Percentiles rank a stretch among this genome's conserved stretches.
phyloP scores from a whole-genome alignment of 257 asterid genomes.

The Primulina huaijiensis region DNA sequence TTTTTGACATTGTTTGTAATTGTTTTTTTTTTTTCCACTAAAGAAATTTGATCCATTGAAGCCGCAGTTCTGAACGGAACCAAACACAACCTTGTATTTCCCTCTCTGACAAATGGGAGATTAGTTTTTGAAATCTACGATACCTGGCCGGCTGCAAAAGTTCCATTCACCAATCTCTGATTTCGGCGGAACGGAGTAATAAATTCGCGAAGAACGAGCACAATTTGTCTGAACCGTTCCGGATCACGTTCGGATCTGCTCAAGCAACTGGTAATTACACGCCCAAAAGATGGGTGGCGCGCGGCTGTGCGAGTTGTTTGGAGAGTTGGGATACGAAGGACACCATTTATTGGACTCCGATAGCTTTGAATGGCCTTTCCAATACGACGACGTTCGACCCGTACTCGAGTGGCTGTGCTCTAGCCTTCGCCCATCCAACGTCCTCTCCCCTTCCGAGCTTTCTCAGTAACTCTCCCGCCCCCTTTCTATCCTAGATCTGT shows the following conservation, averaged over 20 bases:
- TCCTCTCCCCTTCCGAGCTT: slow-evolving; percentile 81
- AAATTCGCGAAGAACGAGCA: not conserved
- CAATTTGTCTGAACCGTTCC: not conserved
- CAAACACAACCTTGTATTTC: too few relatives aligned
- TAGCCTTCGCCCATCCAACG: slow-evolving; percentile 90
- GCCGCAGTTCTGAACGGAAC: too few relatives aligned
- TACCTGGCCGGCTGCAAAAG: not conserved
- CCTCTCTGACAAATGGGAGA: too few relatives aligned
- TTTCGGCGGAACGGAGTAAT: not conserved
- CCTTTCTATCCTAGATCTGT: too few relatives aligned
- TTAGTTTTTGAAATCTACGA: too few relatives aligned
- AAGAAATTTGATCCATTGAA: too few relatives aligned
- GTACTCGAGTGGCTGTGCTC: slow-evolving; percentile 97
- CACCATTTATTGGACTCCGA: slow-evolving; percentile 73
- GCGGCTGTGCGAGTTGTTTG: slow-evolving; percentile 66
- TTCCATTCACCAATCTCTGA: too few relatives aligned
- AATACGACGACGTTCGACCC: slow-evolving; percentile 94
- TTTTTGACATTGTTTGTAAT: too few relatives aligned
- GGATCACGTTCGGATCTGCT: slow-evolving; percentile 33
- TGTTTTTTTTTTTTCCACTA: too few relatives aligned
- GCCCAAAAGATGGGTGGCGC: slow-evolving; percentile 66
- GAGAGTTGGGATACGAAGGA: slow-evolving; percentile 83
- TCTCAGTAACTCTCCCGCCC: slow-evolving; percentile 52
- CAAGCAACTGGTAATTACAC: slow-evolving; percentile 25
- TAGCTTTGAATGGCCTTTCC: slow-evolving; percentile 99